Conservation (phyloP, 192 early-diverging fungal species). For the Coemansia sp. region DNA sequence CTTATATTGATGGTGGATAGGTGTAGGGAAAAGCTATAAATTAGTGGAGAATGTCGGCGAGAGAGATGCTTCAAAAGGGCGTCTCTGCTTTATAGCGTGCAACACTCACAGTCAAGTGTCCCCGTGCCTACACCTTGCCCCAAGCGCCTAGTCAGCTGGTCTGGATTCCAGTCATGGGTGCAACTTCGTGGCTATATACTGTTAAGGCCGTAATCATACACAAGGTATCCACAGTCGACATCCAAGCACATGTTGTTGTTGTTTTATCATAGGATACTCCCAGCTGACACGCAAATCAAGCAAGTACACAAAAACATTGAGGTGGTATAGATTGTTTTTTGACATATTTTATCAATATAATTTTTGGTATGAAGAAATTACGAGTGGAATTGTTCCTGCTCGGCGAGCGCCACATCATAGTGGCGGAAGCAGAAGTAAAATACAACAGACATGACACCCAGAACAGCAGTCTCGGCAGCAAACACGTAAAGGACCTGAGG, state of each 20-base stretch:
- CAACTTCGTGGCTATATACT: neutral
- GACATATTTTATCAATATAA: neutral
- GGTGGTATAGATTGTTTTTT: neutral
- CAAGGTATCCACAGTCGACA: neutral
- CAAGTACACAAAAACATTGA: too few relatives aligned
- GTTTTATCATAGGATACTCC: neutral
- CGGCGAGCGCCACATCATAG: slow-evolving; percentile 40
- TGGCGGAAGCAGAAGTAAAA: slow-evolving; percentile 58
- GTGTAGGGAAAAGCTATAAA: neutral
- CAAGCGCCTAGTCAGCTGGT: neutral
- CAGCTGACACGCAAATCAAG: neutral
- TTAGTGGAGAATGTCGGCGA: neutral
- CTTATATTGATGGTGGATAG: neutral
- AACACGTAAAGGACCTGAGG: slow-evolving; percentile 64
- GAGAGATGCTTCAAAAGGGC: neutral
- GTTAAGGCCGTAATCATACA: neutral
- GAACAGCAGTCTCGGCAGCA: slow-evolving; percentile 48
- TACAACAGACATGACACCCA: slow-evolving; percentile 36
- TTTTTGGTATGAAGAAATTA: neutral
- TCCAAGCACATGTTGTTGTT: neutral
- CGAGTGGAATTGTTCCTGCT: slow-evolving; percentile 25
- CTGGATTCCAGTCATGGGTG: neutral
- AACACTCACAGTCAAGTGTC: neutral
- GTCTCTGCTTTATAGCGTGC: neutral
- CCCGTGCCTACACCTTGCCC: neutral